These are phyloP conservation scores for Fraxinus floribunda DNA, from an alignment of 305 asterid species.

Conservation along the genomic window DNA sequence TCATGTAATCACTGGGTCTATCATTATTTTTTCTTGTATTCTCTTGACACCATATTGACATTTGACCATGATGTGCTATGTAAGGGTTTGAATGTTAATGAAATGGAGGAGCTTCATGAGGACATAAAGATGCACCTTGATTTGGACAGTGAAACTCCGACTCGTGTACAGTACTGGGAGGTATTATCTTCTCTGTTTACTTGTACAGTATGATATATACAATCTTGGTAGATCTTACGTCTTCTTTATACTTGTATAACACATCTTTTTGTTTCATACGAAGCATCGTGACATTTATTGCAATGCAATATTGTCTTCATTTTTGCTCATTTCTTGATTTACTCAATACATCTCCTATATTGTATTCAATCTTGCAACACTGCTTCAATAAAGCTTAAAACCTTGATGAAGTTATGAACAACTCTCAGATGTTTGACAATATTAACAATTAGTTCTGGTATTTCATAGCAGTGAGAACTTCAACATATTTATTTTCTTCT, in stretches of 20 bases:
- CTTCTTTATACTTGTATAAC: constrained; percentile 15
- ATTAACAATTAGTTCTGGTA: constrained; percentile 11
- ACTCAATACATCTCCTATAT: not conserved
- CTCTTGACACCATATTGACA: constrained; percentile 22
- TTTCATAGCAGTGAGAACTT: not conserved
- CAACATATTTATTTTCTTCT: not conserved
- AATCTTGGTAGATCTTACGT: not conserved
- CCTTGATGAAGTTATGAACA: constrained; percentile 4
- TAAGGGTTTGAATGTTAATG: constrained; percentile 78
- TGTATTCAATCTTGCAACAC: not conserved
- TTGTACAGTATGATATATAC: not conserved
- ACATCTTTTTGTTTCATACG: not conserved
- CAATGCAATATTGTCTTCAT: constrained; percentile 2
- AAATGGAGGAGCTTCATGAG: constrained; percentile 84
- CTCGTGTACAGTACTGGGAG: constrained; percentile 28
- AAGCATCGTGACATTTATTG: not conserved
- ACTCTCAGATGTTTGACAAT: constrained; percentile 15
- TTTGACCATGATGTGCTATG: constrained; percentile 20
- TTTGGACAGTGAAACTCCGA: constrained; percentile 72
- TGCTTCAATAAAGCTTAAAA: not conserved
- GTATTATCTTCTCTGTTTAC: not conserved
- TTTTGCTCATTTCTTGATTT: constrained; percentile 19
- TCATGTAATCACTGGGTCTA: not conserved
- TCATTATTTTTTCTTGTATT: not conserved
- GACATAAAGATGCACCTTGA: constrained; percentile 89